phyloP scores from a whole-genome alignment of 106 monocot genomes.

The Platanthera guangdongensis region DNA sequence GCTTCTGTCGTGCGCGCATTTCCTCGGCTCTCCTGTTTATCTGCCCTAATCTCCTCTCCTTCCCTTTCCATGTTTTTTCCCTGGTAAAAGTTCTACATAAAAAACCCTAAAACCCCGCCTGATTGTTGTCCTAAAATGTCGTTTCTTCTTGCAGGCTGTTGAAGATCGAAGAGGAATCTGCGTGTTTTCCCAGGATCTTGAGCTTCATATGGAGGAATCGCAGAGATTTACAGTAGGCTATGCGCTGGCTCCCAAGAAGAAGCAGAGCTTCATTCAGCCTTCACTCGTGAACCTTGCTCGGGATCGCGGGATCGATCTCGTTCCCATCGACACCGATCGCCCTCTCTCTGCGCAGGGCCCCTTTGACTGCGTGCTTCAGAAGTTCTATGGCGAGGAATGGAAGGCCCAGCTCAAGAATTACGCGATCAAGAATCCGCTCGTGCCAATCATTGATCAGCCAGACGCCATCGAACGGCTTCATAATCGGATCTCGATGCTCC shows the following conservation, averaged over 20 bases:
- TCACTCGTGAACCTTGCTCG: constrained; percentile 35
- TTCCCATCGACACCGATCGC: constrained; percentile 38
- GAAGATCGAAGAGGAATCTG: constrained; percentile 3
- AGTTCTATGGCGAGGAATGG: constrained; percentile 37
- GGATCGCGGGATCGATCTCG: constrained; percentile 37
- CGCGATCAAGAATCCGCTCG: constrained; percentile 16
- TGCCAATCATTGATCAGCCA: constrained; percentile 37
- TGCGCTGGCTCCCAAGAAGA: constrained; percentile 50
- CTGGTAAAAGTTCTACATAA: not conserved
- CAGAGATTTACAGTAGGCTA: constrained; percentile 21
- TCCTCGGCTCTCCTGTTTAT: not conserved
- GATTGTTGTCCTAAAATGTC: constrained; percentile 4
- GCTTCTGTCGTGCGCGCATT: no score
- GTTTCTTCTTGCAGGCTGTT: constrained; percentile 1
- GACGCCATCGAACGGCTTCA: constrained; percentile 39
- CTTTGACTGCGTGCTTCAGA: constrained; percentile 50
- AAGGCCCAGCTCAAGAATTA: constrained; percentile 30
- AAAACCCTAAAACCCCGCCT: not conserved
- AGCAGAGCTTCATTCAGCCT: constrained; percentile 34
- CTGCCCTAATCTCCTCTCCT: not conserved
- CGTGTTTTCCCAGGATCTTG: not conserved
- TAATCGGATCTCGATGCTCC: constrained; percentile 56
- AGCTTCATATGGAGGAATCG: not conserved
- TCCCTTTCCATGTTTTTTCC: not conserved
- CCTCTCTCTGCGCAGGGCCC: constrained; percentile 34